phyloP scores from a whole-genome alignment of 306 rosid genomes.

The Adenanthera pavonina region DNA sequence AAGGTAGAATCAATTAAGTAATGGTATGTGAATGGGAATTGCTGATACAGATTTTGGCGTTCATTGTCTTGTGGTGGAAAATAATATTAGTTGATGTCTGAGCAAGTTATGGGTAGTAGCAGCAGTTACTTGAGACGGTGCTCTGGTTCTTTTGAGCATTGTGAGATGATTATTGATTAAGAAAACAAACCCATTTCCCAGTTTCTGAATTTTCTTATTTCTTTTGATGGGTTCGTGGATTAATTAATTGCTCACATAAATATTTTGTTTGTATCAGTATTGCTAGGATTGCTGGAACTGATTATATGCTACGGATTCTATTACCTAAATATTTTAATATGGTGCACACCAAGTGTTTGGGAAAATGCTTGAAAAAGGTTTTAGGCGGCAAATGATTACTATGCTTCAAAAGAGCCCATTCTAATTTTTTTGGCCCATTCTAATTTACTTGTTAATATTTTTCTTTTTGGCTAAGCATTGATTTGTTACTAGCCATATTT shows the following conservation, averaged over 20 bases:
- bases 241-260: slow-evolving; percentile 18
- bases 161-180: slow-evolving; percentile 69
- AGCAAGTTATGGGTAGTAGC: slow-evolving; percentile 50
- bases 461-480: no score
- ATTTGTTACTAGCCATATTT: no score
- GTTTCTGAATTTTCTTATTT: background rate
- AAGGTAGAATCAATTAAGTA: slow-evolving; percentile 11
- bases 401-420: no score
- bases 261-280: slow-evolving; percentile 28
- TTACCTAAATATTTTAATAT: no score
- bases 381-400: no score
- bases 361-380: no score
- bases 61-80: no score
- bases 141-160: slow-evolving; percentile 42
- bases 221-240: background rate
- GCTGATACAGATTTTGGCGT: no score
- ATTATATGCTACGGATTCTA: background rate
- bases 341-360: no score
- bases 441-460: no score
- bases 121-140: background rate
- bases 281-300: slow-evolving; percentile 73
- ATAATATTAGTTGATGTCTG: background rate
- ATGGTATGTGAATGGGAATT: slow-evolving; percentile 44
- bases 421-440: no score
- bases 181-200: slow-evolving; percentile 17